Evolutionary conservation across 148 eudicot species (phyloP), one percentile per base, ranked within the genome.

Genomic region (Chenopodium berlandieri): DNA sequence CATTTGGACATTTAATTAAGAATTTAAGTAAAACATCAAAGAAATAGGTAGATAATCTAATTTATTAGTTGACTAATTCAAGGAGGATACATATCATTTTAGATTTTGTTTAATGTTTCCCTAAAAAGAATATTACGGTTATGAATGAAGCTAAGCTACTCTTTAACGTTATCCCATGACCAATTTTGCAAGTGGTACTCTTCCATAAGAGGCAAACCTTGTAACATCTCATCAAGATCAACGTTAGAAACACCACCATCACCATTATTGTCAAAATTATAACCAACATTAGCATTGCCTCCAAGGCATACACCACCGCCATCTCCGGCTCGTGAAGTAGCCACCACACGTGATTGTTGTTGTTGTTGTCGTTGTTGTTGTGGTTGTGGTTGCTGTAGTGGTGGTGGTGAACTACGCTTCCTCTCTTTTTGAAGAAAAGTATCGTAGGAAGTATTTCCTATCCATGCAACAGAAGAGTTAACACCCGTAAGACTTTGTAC

Each of bases 401-500:
- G 10, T 20, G 5, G 4, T 37, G n/a, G 20, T 17, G 8, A 22
- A 0, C 25, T 50, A 58, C 25, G 63, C 68, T 72, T 30, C 52
- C 31, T 74, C 70, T 64, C 56, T 4, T 19, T 40, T 76, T 44
- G 25, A 50, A 37, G 4, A 27, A 48, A 73, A 54, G 54, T 37
- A 10, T 4, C 7, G 40, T 0, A 20, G 0, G 48, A 27, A 23
- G 54, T 10, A 13, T 65, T 64, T 4, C 4, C 31, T 17, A 75
- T 27, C 77, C 82, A 75, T 27, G 50, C 54, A 20, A 73, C 67
- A 10, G 83, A 75, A 4, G 84, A 77, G 68, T 87, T 56, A 50
- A 79, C 84, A 1, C 90, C 92, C 2, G 92, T 90, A 22, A 88
- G 84, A 25, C 82, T 82, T 83, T 90, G 90, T 50, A 90, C 90